Percentiles rank a stretch among this genome's conserved stretches.
Evolutionary conservation across 2,329 filamentous ascomycete genomes (phyloP).

Genomic region (Talaromyces islandicus): DNA sequence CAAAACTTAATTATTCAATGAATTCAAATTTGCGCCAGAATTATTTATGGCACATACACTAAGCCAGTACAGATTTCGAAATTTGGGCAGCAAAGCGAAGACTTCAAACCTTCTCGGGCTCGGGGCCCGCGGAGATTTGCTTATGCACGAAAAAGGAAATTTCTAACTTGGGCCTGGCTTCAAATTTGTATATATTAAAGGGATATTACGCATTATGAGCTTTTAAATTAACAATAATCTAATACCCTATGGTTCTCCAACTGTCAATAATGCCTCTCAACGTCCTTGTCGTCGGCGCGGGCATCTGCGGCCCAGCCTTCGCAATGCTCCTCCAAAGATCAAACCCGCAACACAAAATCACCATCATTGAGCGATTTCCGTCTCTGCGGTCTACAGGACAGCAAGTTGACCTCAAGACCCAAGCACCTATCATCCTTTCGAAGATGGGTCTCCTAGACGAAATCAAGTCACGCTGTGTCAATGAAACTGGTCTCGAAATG

Average conservation of each 20-base stretch:
- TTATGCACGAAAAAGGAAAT: not conserved
- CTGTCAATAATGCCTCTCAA: slow-evolving; percentile 22
- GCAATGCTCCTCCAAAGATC: slow-evolving; percentile 44
- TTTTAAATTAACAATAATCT: not conserved
- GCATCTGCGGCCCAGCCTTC: slow-evolving; percentile 39
- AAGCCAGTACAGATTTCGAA: not conserved
- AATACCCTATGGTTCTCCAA: not conserved
- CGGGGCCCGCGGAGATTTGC: not conserved
- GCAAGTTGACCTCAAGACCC: slow-evolving; percentile 50
- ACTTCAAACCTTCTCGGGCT: not conserved
- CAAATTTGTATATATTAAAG: not conserved
- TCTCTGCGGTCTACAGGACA: slow-evolving; percentile 43
- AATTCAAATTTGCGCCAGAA: too few relatives aligned
- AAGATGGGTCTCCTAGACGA: slow-evolving; percentile 47
- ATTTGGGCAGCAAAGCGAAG: not conserved
- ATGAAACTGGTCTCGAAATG: slow-evolving; percentile 44
- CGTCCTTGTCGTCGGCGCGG: slow-evolving; percentile 43
- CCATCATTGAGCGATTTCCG: slow-evolving; percentile 38
- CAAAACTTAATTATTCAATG: too few relatives aligned
- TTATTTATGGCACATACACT: not conserved
- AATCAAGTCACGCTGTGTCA: slow-evolving; percentile 34
- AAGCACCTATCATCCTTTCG: slow-evolving; percentile 46
- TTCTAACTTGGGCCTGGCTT: not conserved
- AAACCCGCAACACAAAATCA: slow-evolving; percentile 27
- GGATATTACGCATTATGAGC: not conserved